Evolutionary conservation across 2,329 filamentous ascomycete species (phyloP).

Genomic region (Colletotrichum orchidophilum): DNA sequence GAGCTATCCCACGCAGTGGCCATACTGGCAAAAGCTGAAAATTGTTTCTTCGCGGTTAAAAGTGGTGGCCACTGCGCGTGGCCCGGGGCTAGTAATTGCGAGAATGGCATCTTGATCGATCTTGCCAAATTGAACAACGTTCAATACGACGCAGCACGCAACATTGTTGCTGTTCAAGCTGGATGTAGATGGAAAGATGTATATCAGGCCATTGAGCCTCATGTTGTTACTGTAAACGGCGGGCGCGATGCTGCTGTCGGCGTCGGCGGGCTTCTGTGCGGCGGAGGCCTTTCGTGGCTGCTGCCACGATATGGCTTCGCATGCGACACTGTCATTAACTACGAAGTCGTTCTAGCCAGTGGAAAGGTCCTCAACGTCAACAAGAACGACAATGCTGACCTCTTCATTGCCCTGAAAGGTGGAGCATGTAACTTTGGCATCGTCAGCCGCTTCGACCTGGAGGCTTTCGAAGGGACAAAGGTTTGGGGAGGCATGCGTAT

Average conservation of each 20-base stretch:
- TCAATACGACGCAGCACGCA: constrained; percentile 40
- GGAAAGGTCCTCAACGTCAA: constrained; percentile 52
- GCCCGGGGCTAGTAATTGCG: constrained; percentile 19
- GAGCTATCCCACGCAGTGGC: background rate
- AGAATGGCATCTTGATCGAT: constrained; percentile 35
- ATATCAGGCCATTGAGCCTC: constrained; percentile 42
- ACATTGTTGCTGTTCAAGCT: constrained; percentile 38
- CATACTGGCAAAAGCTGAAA: background rate
- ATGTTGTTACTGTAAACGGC: constrained; percentile 38
- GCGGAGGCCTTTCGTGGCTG: constrained; percentile 42
- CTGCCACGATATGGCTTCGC: constrained; percentile 39
- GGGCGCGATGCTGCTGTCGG: constrained; percentile 42
- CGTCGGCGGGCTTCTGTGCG: constrained; percentile 40
- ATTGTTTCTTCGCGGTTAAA: constrained; percentile 37
- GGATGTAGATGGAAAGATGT: constrained; percentile 41
- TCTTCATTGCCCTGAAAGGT: constrained; percentile 32
- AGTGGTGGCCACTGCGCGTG: constrained; percentile 38
- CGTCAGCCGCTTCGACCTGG: constrained; percentile 43
- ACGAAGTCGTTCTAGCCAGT: constrained; percentile 52
- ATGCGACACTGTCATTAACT: constrained; percentile 38
- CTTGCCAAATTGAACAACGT: constrained; percentile 19
- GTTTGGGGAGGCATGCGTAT: background rate
- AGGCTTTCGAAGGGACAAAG: background rate
- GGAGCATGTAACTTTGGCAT: constrained; percentile 52
- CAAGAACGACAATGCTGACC: constrained; percentile 34